These are phyloP conservation scores for Cicer bijugum DNA, from an alignment of 306 rosid species.

Conservation along the genomic window DNA sequence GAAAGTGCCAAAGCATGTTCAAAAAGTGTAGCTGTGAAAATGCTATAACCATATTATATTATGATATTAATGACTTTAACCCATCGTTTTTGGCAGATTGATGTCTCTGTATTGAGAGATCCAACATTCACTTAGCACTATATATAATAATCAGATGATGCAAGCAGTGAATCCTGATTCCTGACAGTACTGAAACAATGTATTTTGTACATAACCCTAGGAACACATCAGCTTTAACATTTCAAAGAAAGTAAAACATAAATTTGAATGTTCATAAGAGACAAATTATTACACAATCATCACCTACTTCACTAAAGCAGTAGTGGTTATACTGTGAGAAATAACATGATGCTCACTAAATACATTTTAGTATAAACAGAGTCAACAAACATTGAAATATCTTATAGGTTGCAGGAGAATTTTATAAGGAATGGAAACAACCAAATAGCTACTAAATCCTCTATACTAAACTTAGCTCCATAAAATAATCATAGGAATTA, in stretches of 20 bases:
- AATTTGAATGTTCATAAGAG: constrained; percentile 14
- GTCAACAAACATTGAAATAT: constrained; percentile 33
- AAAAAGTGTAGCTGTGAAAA: constrained; percentile 14
- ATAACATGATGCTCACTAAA: neutral
- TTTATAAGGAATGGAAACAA: constrained; percentile 6
- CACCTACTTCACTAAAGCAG: constrained; percentile 8
- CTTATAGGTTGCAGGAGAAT: constrained; percentile 25
- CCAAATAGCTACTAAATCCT: constrained; percentile 23
- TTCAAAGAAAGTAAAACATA: constrained; percentile 26
- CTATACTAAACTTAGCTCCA: constrained; percentile 28
- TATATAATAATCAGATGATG: neutral
- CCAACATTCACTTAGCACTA: constrained; percentile 34
- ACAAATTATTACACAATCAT: constrained; percentile 3
- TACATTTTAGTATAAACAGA: constrained; percentile 29
- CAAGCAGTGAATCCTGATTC: constrained; percentile 30
- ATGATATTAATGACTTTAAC: constrained; percentile 11
- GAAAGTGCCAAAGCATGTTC: neutral
- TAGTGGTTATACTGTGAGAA: constrained; percentile 27
- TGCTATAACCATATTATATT: neutral
- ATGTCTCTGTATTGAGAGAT: constrained; percentile 23
- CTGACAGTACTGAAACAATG: constrained; percentile 16
- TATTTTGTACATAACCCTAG: constrained; percentile 16
- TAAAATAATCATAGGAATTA: constrained; percentile 20
- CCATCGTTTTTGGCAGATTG: constrained; percentile 14
- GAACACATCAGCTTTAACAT: constrained; percentile 22